A percentile compares a stretch with the other conserved stretches of the same genome.
Conservation (phyloP, 2,329 filamentous ascomycete species). For the Didymella arachidicola region DNA sequence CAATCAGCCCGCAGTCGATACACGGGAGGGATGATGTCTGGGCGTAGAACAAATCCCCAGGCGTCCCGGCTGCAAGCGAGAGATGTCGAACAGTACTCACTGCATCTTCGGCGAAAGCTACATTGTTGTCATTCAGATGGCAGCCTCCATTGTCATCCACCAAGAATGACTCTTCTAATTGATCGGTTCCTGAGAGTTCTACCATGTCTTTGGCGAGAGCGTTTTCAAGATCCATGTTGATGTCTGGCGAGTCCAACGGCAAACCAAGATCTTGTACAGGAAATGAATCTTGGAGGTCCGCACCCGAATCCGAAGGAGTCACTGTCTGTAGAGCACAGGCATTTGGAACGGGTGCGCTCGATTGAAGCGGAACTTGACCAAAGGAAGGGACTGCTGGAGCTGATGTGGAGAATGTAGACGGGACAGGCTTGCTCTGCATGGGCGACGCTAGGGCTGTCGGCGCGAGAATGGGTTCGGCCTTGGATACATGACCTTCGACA, state of each 20-base stretch:
- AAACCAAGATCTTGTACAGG: neutral
- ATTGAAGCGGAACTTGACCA: neutral
- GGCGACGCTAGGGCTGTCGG: neutral
- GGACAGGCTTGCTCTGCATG: neutral
- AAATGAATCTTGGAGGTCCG: neutral
- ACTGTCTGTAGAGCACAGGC: neutral
- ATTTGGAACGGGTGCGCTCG: neutral
- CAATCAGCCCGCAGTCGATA: slow-evolving; percentile 35
- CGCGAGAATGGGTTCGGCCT: neutral
- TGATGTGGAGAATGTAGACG: neutral
- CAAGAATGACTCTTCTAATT: neutral
- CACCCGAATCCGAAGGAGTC: neutral
- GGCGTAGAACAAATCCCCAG: neutral
- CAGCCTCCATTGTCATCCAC: neutral
- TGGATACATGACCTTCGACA: neutral
- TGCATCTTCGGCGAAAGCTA: neutral
- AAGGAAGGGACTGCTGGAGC: neutral
- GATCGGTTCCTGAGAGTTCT: neutral
- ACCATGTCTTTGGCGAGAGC: too few species aligned
- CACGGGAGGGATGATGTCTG: slow-evolving; percentile 25
- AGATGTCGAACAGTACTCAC: neutral
- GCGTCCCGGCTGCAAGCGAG: neutral
- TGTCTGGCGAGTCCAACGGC: neutral
- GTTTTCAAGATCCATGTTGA: neutral
- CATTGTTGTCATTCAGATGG: neutral